Percentiles rank a stretch among this genome's conserved stretches.
These are phyloP conservation scores for Catunica adiposa DNA, from an alignment of 2,329 filamentous ascomycete species.

Conservation along the genomic window DNA sequence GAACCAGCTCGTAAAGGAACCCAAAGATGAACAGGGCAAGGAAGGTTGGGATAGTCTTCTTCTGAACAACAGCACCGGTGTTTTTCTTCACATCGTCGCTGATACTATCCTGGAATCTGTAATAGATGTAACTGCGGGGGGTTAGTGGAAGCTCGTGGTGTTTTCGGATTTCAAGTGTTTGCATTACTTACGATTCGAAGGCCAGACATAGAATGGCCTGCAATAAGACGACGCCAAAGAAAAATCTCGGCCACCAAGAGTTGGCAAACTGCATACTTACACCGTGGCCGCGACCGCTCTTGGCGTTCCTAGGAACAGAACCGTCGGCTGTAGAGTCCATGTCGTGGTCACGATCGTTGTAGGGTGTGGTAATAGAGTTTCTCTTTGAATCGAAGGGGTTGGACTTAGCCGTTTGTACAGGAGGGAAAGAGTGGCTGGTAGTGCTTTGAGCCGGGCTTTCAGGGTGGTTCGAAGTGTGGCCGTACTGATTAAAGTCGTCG, in stretches of 20 bases:
- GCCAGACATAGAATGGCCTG: conserved; percentile 69
- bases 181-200: conserved; percentile 61
- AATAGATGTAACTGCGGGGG: conserved; percentile 63
- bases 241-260: conserved; percentile 76
- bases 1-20: conserved; percentile 76
- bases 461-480: conserved; percentile 13
- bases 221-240: conserved; percentile 54
- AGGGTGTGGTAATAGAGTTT: conserved; percentile 7
- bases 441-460: conserved; percentile 14
- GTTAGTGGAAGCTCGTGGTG: not conserved
- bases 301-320: not conserved
- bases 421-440: conserved; percentile 9
- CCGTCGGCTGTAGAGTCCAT: conserved; percentile 8
- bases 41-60: conserved; percentile 77
- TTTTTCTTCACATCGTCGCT: conserved; percentile 23
- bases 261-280: conserved; percentile 53
- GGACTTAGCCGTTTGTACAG: conserved; percentile 1
- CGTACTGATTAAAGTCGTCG: conserved; percentile 15
- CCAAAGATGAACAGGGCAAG: conserved; percentile 94
- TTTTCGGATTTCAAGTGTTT: too few relatives aligned
- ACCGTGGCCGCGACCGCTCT: conserved; percentile 7
- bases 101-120: conserved; percentile 56
- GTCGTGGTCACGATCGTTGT: conserved; percentile 9
- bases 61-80: conserved; percentile 28
- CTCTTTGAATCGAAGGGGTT: conserved; percentile 11